A percentile compares a stretch with the other conserved stretches of the same genome.
These are phyloP conservation scores for Cronartium quercuum DNA, from an alignment of 1,284 basidiomycete species.

Conservation along the genomic window DNA sequence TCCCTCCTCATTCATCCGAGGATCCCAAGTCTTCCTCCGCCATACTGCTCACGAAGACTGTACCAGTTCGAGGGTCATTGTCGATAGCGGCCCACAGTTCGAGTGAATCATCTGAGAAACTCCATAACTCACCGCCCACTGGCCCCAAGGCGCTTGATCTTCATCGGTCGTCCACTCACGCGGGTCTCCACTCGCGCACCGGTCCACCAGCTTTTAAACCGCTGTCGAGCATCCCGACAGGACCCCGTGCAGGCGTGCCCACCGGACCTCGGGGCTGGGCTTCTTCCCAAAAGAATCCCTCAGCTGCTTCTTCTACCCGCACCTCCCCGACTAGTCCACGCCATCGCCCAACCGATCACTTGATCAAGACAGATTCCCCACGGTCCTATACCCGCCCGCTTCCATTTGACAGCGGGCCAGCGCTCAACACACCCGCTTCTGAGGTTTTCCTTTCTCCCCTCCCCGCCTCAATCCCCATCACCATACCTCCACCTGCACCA, in stretches of 20 bases:
- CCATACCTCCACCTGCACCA: conserved; percentile 32
- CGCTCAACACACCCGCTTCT: conserved; percentile 30
- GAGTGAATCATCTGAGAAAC: conserved; percentile 4
- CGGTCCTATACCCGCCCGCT: neutral
- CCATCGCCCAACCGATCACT: neutral
- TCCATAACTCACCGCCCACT: neutral
- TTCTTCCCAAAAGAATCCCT: conserved; percentile 1
- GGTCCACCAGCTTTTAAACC: neutral
- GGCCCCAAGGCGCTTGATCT: neutral
- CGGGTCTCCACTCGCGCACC: neutral
- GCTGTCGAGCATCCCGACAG: neutral
- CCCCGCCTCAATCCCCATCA: conserved; percentile 32
- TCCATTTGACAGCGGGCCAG: conserved; percentile 14
- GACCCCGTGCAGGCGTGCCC: conserved; percentile 5
- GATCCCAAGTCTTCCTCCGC: neutral
- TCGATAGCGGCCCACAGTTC: neutral
- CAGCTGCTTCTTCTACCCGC: neutral
- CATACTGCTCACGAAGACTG: neutral
- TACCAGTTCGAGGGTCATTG: neutral
- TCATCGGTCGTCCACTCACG: conserved; percentile 14
- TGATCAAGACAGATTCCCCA: neutral
- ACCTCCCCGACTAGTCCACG: neutral
- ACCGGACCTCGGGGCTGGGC: conserved; percentile 19
- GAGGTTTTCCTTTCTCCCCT: conserved; percentile 33
- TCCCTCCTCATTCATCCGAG: neutral